Evolutionary conservation across 257 asterid species (phyloP), one percentile per base, ranked within the genome.

Genomic region (Cinchona pubescens): DNA sequence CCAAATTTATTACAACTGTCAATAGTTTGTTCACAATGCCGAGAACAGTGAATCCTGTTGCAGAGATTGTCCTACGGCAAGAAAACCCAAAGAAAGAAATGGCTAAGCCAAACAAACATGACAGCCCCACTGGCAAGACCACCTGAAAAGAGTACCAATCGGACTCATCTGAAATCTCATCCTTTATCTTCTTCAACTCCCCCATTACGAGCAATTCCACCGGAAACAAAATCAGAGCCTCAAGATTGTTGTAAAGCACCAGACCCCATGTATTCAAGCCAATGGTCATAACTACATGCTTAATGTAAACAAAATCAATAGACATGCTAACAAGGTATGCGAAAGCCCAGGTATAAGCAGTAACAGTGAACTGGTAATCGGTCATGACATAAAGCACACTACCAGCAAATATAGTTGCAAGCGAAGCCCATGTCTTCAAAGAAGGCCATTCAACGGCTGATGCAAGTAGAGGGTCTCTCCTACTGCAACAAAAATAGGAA

Each of bases 211-310:
- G 92, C 79, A 94, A 81, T 93, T 94, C 98, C 69, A 92, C 14
- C 0, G 98, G 98, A 85, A 94, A 94, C 82, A 94, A 72, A 67
- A 94, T 48, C 86, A 94, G 79, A 56, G 98, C 98, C 89, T 94
- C 98, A 21, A 94, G 96, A 83, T 94, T 94, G 79, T 94, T 94
- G 82, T 91, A 94, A 83, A 94, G 75, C 74, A 94, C 98, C n/a
- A 94, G 96, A 42, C 97, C 98, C 98, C 98, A 94, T 0, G 98
- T 94, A 84, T 88, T 92, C 69, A 94, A 80, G 49, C 97, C 96
- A 40, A 94, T 89, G 35, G 97, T 94, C 98, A 90, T 92, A 15
- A 92, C 97, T 7, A 94, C 98, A 73, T 94, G 98, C 89, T 94
- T 94, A 37, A 94, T 94, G 83, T 94, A 92, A 59, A 94, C 97